phyloP scores from a whole-genome alignment of 1,139 yeast genomes.

The Debaryomyces sp. region DNA sequence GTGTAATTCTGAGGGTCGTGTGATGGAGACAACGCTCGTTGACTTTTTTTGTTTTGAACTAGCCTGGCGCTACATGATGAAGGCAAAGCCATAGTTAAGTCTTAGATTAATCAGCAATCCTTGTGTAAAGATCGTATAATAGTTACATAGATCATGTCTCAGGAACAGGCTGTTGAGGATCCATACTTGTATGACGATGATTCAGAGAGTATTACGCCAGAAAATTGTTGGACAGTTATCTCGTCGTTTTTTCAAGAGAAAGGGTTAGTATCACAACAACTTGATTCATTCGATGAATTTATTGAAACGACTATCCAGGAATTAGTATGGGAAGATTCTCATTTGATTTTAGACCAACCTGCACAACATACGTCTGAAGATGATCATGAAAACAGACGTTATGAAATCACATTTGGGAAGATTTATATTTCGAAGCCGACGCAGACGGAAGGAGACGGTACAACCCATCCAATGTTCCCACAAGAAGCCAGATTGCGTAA shows the following conservation, averaged over 20 bases:
- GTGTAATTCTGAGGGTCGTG: slow-evolving; percentile 12
- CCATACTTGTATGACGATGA: slow-evolving; percentile 72
- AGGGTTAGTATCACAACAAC: slow-evolving; percentile 96
- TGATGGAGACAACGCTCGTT: slow-evolving; percentile 8
- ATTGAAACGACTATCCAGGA: slow-evolving; percentile 96
- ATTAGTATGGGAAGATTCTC: slow-evolving; percentile 93
- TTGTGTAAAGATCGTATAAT: slow-evolving; percentile 2
- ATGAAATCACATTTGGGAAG: slow-evolving; percentile 95
- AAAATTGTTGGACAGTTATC: slow-evolving; percentile 99
- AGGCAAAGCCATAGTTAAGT: slow-evolving; percentile 8
- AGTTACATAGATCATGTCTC: slow-evolving; percentile 15
- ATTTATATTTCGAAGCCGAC: slow-evolving; percentile 96
- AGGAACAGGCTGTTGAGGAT: slow-evolving; percentile 40
- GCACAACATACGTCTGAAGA: slow-evolving; percentile 95
- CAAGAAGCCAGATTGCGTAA: slow-evolving; percentile 97
- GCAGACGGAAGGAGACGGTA: slow-evolving; percentile 99
- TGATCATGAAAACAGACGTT: slow-evolving; percentile 87
- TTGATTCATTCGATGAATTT: slow-evolving; percentile 97
- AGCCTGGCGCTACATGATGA: slow-evolving; percentile 1
- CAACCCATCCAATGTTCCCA: slow-evolving; percentile 97
- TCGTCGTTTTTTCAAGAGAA: slow-evolving; percentile 95
- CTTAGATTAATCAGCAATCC: slow-evolving; percentile 6
- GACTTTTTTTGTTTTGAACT: slow-evolving; percentile 11
- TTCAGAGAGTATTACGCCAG: slow-evolving; percentile 82
- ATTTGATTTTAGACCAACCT: slow-evolving; percentile 92